Conservation (phyloP, 2,329 filamentous ascomycete species). For the Nemania abortiva region DNA sequence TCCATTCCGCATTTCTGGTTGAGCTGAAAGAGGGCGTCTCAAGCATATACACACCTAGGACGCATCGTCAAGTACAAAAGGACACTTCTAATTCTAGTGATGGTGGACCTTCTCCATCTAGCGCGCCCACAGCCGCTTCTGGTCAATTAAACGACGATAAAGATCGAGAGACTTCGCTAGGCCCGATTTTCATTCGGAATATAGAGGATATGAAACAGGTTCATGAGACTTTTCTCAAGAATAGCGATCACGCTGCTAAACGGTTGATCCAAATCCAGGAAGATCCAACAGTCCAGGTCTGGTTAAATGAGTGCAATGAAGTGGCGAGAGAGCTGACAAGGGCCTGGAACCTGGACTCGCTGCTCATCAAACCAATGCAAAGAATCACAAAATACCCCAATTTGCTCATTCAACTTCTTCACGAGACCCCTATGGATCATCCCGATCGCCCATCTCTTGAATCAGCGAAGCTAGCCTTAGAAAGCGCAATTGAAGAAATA, state of each 20-base stretch:
- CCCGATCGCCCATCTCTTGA: slow-evolving; percentile 79
- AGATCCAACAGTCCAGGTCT: slow-evolving; percentile 77
- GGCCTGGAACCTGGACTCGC: slow-evolving; percentile 93
- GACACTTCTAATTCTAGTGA: slow-evolving; percentile 59
- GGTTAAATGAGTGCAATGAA: slow-evolving; percentile 92
- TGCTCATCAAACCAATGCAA: slow-evolving; percentile 98
- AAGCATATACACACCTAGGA: slow-evolving; percentile 79
- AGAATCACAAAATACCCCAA: slow-evolving; percentile 94
- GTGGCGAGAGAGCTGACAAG: slow-evolving; percentile 92
- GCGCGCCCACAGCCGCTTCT: slow-evolving; percentile 52
- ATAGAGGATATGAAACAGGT: slow-evolving; percentile 71
- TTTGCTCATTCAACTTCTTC: slow-evolving; percentile 81
- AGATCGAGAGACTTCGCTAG: slow-evolving; percentile 65
- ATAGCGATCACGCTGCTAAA: slow-evolving; percentile 72
- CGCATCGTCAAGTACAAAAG: slow-evolving; percentile 54
- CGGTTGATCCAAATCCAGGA: slow-evolving; percentile 72
- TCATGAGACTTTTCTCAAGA: slow-evolving; percentile 73
- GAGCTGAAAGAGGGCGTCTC: slow-evolving; percentile 83
- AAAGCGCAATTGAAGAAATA: slow-evolving; percentile 83
- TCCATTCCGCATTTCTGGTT: slow-evolving; percentile 83
- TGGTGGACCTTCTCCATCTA: slow-evolving; percentile 46
- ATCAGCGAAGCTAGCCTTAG: slow-evolving; percentile 64
- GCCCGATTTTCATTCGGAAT: slow-evolving; percentile 66
- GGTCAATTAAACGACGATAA: slow-evolving; percentile 63
- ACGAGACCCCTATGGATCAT: slow-evolving; percentile 83